These are phyloP conservation scores for Exophiala bonariae DNA, from an alignment of 2,329 filamentous ascomycete genomes.

Conservation along the genomic window DNA sequence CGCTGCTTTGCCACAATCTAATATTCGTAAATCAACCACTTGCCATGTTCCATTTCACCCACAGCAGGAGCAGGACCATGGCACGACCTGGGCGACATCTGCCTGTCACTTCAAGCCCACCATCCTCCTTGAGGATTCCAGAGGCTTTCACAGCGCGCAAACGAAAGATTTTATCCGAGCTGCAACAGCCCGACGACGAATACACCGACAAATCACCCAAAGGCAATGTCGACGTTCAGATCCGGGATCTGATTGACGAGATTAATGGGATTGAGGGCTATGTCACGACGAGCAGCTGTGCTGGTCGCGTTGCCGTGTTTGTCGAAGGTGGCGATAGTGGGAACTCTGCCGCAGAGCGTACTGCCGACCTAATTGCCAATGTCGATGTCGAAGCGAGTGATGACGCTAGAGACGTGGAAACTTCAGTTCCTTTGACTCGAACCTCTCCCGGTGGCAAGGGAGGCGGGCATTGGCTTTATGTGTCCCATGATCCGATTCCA, in stretches of 20 bases:
- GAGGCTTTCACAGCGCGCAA: conserved; percentile 63
- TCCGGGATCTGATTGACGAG: conserved; percentile 69
- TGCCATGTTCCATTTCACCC: no score
- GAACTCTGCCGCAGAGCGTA: conserved; percentile 7
- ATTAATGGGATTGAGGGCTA: conserved; percentile 75
- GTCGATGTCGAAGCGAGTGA: conserved; percentile 21
- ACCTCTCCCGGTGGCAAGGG: conserved; percentile 79
- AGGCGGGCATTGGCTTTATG: conserved; percentile 80
- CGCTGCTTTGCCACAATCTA: no score
- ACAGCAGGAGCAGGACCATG: no score
- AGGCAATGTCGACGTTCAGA: conserved; percentile 77
- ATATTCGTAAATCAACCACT: no score
- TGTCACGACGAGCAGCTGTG: conserved; percentile 92
- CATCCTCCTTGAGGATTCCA: conserved; percentile 23
- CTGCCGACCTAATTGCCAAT: conserved; percentile 1
- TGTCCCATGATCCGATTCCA: conserved; percentile 74
- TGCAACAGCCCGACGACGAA: conserved; percentile 66
- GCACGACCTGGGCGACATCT: no score
- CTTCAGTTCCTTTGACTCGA: conserved; percentile 8
- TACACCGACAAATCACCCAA: conserved; percentile 88
- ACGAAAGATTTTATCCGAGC: conserved; percentile 67
- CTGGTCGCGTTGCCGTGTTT: conserved; percentile 83
- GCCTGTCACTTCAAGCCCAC: no score
- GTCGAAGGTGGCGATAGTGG: conserved; percentile 67
- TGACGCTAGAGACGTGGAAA: neutral